Conservation (phyloP, 441 rosid species). For the Adansonia rubrostipa region DNA sequence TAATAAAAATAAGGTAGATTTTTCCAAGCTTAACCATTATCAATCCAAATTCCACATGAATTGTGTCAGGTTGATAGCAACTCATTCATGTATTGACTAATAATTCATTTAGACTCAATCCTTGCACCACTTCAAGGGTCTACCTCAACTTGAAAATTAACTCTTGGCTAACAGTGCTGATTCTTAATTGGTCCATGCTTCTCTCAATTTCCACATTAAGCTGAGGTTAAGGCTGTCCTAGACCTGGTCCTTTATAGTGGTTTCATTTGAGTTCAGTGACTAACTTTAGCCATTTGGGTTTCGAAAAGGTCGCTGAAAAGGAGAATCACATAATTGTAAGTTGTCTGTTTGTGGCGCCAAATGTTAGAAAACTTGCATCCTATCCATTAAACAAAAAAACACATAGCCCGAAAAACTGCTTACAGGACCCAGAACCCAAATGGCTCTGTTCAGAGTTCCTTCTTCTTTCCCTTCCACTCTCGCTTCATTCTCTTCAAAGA, state of each 20-base stretch:
- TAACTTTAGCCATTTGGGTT: conserved; percentile 1
- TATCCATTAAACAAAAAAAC: neutral
- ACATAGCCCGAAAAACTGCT: neutral
- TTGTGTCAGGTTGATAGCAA: neutral
- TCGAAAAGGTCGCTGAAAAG: neutral
- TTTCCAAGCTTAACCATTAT: conserved; percentile 8
- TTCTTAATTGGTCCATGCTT: neutral
- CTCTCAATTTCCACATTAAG: neutral
- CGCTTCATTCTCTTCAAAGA: conserved; percentile 32
- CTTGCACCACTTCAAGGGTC: neutral
- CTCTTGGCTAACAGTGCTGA: neutral
- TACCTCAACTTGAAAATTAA: neutral
- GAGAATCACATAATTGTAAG: conserved; percentile 8
- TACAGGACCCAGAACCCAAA: conserved; percentile 6
- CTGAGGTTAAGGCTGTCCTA: neutral
- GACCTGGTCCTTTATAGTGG: neutral
- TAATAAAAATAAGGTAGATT: neutral
- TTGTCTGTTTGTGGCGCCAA: conserved; percentile 28
- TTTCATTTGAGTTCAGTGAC: neutral
- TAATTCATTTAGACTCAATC: neutral
- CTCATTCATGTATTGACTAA: neutral
- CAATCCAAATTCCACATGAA: neutral
- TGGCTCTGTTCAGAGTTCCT: conserved; percentile 38
- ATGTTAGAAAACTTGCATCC: neutral
- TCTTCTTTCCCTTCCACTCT: conserved; percentile 32